A percentile compares a stretch with the other conserved stretches of the same genome.
Conservation (phyloP, 164 flowering plant genomes). For the Chimonanthus salicifolius region DNA sequence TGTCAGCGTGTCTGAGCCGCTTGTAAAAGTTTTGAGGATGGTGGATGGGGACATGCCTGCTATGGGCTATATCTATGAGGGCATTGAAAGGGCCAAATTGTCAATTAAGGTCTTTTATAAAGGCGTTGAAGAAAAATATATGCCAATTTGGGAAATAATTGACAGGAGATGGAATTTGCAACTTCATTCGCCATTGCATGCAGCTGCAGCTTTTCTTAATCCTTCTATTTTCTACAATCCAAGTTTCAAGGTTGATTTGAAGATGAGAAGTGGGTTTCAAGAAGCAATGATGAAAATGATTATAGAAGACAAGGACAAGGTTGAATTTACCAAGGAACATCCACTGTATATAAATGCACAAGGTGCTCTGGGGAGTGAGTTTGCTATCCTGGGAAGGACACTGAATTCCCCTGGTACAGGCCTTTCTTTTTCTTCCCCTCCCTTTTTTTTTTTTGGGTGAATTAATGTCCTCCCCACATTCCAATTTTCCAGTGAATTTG, state of each 20-base stretch:
- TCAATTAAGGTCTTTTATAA: slow-evolving; percentile 49
- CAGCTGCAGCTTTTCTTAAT: slow-evolving; percentile 66
- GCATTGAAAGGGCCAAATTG: slow-evolving; percentile 58
- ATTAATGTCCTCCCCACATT: no score
- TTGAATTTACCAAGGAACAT: slow-evolving; percentile 57
- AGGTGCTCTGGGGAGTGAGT: slow-evolving; percentile 61
- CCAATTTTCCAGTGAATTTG: no score
- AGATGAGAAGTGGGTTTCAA: slow-evolving; percentile 65
- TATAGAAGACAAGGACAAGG: slow-evolving; percentile 43
- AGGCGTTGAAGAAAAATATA: slow-evolving; percentile 46
- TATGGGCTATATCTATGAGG: slow-evolving; percentile 71
- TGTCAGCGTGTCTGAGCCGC: slow-evolving; percentile 51
- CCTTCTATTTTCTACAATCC: slow-evolving; percentile 57
- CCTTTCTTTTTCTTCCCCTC: neutral
- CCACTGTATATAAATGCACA: slow-evolving; percentile 60
- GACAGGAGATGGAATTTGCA: slow-evolving; percentile 61
- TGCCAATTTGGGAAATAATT: slow-evolving; percentile 62
- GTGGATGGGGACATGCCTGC: slow-evolving; percentile 76
- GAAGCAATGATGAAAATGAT: slow-evolving; percentile 63
- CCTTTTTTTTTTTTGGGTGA: no score
- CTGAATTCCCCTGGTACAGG: slow-evolving; percentile 57
- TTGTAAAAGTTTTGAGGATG: slow-evolving; percentile 49
- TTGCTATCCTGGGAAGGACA: slow-evolving; percentile 63
- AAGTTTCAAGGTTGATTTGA: slow-evolving; percentile 42
- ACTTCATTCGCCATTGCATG: slow-evolving; percentile 49